Conservation (phyloP, 495 filamentous ascomycete genomes). For the Xylaria intraflava region DNA sequence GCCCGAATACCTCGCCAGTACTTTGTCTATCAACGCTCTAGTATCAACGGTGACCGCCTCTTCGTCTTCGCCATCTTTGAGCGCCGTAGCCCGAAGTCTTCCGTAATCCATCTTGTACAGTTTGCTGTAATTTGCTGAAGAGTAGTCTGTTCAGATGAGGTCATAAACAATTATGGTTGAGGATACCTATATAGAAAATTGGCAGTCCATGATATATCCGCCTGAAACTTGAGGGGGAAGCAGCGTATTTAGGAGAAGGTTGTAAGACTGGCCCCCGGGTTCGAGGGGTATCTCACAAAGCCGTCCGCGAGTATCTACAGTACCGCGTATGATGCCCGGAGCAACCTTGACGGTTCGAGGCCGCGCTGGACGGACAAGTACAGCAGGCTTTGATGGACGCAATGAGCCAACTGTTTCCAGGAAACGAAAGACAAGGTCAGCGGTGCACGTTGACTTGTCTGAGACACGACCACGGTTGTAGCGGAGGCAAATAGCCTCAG, state of each 20-base stretch:
- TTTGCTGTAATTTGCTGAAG: background rate
- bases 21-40: slow-evolving; percentile 92
- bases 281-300: slow-evolving; percentile 1
- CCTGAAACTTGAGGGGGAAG: background rate
- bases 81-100: slow-evolving; percentile 74
- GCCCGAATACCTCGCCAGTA: slow-evolving; percentile 88
- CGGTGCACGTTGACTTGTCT: background rate
- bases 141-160: background rate
- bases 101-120: slow-evolving; percentile 61
- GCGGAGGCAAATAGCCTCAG: too few species aligned
- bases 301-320: background rate
- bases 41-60: slow-evolving; percentile 99
- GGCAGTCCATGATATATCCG: background rate
- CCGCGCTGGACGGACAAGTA: background rate
- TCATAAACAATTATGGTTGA: background rate
- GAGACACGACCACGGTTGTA: too few species aligned
- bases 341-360: background rate
- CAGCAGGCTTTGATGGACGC: background rate
- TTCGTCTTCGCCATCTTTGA: slow-evolving; percentile 79
- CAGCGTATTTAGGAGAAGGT: background rate
- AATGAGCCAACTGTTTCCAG: background rate
- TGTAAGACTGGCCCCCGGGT: background rate
- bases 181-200: background rate
- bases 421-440: background rate
- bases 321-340: background rate